Base-by-base conservation (phyloP, 805 yeast genomes). In the Candida maltosa region DNA sequence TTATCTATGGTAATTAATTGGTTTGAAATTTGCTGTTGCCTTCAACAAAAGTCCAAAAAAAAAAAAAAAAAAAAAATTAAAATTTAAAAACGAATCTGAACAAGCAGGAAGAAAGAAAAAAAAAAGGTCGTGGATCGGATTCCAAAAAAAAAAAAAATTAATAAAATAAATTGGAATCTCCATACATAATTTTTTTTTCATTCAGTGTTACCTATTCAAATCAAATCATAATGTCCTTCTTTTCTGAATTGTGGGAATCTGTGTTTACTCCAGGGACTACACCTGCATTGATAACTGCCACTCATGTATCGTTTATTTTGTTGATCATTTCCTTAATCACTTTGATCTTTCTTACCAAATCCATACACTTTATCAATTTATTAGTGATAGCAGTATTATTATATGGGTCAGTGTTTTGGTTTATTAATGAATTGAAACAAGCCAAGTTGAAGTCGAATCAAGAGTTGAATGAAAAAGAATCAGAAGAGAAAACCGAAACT, bases 241-340 rank as follows among this genome's bases (percentile, higher is more conserved):
- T 83, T 24, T 65, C 60, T 17, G 94, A 84, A 17, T 70, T 91
- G 29, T 89, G 97, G 97, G 81, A 84, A 37, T 85, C 95, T 10
- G 77, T 93, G 18, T 86, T 91, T 60, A 80, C 87, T 12, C 97
- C 97, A 5, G 98, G 98, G 1, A 78, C 95, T 1, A 76, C 93
- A 1, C 96, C 97, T 1, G 87, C 94, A 1, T 70, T 93, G 34
- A 70, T 88, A n/a, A 69, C 72, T 25, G 97, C 97, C 2, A 91
- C 97, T 0, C 97, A 93, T 55, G 72, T 66, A 2, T 83, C 96
- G 2, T 93, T 93, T 51, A 65, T 73, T 1, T 69, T 83, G 8
- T 69, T 93, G 37, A 65, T 79, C 9, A 31, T 75, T 4, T 70
- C 85, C 1, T 67, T 91, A 41, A 41, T 65, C 1, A 62, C 70